Evolutionary conservation across 2,329 filamentous ascomycete genomes (phyloP).

Genomic region (Colletotrichum viniferum): DNA sequence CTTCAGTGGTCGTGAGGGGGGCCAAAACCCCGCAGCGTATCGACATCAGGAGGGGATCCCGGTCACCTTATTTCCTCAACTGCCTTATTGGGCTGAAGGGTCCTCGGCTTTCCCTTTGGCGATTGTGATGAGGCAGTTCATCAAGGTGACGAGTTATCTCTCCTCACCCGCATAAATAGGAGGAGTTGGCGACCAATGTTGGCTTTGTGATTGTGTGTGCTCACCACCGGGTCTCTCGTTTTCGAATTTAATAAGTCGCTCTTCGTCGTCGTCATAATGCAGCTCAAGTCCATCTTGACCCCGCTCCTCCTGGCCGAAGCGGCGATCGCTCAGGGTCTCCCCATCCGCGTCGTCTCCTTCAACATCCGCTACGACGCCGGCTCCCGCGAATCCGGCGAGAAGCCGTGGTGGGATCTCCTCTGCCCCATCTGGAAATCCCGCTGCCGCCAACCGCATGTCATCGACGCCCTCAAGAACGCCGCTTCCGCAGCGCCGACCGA

Average conservation of each 20-base stretch:
- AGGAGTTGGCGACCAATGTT: not conserved
- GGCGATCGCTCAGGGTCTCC: slow-evolving; percentile 20
- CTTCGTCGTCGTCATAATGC: not conserved
- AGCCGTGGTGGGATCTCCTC: slow-evolving; percentile 54
- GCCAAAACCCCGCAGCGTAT: not conserved
- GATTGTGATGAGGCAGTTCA: not conserved
- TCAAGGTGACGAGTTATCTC: not conserved
- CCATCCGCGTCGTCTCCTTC: slow-evolving; percentile 64
- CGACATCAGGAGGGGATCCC: not conserved
- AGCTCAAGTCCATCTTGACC: slow-evolving; percentile 2
- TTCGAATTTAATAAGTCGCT: not conserved
- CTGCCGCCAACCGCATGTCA: slow-evolving; percentile 53
- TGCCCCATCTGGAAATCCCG: slow-evolving; percentile 35
- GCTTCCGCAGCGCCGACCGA: slow-evolving; percentile 47
- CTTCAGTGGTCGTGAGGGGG: not conserved
- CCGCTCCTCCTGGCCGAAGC: not conserved
- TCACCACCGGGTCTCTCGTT: not conserved
- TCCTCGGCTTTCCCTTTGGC: not conserved
- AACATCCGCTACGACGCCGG: slow-evolving; percentile 71
- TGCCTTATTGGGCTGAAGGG: not conserved
- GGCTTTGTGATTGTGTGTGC: not conserved
- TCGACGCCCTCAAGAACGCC: slow-evolving; percentile 60
- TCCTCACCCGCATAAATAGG: not conserved
- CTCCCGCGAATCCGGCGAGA: slow-evolving; percentile 56
- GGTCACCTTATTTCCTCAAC: not conserved